Percentiles rank a stretch among this genome's conserved stretches.
phyloP scores from a whole-genome alignment of 176 grass and related monocot genomes.

The Paspalum vaginatum region DNA sequence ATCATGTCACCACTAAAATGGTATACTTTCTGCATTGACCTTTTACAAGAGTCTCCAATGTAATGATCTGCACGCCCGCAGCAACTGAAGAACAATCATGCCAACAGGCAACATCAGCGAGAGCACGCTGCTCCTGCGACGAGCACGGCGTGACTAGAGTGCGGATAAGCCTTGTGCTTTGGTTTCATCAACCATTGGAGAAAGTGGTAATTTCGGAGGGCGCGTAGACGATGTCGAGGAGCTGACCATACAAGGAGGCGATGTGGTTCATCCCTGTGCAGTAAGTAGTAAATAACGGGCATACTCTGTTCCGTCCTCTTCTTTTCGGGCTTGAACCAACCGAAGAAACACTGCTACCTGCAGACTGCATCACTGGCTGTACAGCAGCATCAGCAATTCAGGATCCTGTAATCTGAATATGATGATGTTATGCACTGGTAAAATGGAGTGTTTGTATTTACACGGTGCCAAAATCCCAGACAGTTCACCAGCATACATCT shows the following conservation, averaged over 20 bases:
- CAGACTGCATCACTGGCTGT: no score
- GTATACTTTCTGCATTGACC: conserved; percentile 44
- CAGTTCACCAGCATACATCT: conserved; percentile 26
- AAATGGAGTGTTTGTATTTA: no score
- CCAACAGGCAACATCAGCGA: conserved; percentile 12
- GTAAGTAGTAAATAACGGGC: not conserved
- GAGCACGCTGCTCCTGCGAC: conserved; percentile 16
- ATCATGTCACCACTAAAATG: conserved; percentile 54
- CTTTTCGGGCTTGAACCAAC: not conserved
- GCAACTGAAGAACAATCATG: conserved; percentile 5
- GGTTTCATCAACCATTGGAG: no score
- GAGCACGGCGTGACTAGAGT: conserved; percentile 2
- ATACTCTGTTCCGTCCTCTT: not conserved
- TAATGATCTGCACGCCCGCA: conserved; percentile 4
- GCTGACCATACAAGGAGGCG: not conserved
- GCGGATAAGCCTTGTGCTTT: conserved; percentile 15
- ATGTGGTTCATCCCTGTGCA: not conserved
- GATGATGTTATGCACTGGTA: not conserved
- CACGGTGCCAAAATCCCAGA: not conserved
- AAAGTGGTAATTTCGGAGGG: not conserved
- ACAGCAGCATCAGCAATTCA: not conserved
- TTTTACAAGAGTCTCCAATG: not conserved
- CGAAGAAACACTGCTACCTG: not conserved
- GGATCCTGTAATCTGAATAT: conserved; percentile 22
- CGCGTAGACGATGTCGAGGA: not conserved